A percentile compares a stretch with the other conserved stretches of the same genome.
Evolutionary conservation across 2,329 filamentous ascomycete genomes (phyloP).

Genomic region (Chaetomiaceae sp.): DNA sequence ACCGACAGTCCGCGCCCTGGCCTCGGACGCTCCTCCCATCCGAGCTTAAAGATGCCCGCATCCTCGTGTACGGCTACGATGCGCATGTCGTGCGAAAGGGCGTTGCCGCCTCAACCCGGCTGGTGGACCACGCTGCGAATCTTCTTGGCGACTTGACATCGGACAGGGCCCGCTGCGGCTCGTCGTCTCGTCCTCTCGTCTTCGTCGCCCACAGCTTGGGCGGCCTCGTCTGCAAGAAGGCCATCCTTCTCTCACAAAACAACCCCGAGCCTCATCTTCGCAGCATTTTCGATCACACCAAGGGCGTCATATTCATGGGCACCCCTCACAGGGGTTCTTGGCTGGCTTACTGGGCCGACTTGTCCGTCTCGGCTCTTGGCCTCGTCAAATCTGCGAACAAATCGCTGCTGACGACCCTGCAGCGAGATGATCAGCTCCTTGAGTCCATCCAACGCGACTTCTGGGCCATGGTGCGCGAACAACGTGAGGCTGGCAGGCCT

Average conservation of each 20-base stretch:
- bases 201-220: slow-evolving; percentile 36
- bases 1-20: slow-evolving; percentile 29
- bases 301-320: slow-evolving; percentile 34
- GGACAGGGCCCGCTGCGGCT: no score
- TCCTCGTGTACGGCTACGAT: slow-evolving; percentile 38
- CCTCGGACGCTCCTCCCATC: slow-evolving; percentile 29
- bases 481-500: slow-evolving; percentile 9
- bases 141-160: slow-evolving; percentile 28
- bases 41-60: slow-evolving; percentile 28
- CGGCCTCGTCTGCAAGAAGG: slow-evolving; percentile 35
- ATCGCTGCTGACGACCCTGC: slow-evolving; percentile 25
- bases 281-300: slow-evolving; percentile 24
- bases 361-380: slow-evolving; percentile 27
- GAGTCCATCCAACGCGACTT: slow-evolving; percentile 25
- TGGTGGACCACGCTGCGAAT: slow-evolving; percentile 29
- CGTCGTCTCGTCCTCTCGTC: slow-evolving; percentile 27
- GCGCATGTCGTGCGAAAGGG: slow-evolving; percentile 25
- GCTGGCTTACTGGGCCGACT: slow-evolving; percentile 31
- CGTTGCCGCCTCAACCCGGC: slow-evolving; percentile 23
- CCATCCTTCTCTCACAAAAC: slow-evolving; percentile 29
- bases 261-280: slow-evolving; percentile 27
- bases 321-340: slow-evolving; percentile 33
- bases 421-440: slow-evolving; percentile 26
- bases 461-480: slow-evolving; percentile 25
- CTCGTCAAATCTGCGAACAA: slow-evolving; percentile 30